Evolutionary conservation across 169 alveolate genomes (phyloP).

Genomic region (Eimeria sp.): DNA sequence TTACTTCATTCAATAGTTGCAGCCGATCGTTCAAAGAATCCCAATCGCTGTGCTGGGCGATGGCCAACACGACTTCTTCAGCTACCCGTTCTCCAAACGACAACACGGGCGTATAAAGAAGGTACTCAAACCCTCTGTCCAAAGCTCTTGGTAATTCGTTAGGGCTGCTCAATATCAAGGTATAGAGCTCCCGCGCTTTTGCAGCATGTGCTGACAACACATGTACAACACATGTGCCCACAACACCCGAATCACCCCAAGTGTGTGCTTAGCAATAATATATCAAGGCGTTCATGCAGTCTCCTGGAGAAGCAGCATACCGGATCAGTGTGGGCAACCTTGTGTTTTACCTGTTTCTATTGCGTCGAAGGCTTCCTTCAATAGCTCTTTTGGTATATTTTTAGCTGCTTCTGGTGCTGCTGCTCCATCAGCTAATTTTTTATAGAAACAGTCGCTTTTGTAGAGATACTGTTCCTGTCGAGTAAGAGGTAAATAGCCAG

Average conservation of each 20-base stretch:
- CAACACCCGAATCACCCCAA: not conserved
- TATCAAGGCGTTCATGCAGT: not conserved
- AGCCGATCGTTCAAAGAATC: slow-evolving; percentile 4
- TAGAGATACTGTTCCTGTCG: not conserved
- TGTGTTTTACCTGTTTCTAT: slow-evolving; percentile 23
- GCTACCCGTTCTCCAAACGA: slow-evolving; percentile 15
- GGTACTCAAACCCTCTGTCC: slow-evolving; percentile 25
- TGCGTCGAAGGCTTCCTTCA: slow-evolving; percentile 15
- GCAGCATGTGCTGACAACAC: not conserved
- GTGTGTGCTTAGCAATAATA: not conserved
- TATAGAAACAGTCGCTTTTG: slow-evolving; percentile 21
- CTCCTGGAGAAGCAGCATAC: not conserved
- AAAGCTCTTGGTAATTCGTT: not conserved
- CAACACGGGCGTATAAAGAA: slow-evolving; percentile 21
- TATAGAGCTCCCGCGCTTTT: slow-evolving; percentile 26
- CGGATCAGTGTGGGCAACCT: too few species aligned
- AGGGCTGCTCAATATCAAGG: not conserved
- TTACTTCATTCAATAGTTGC: not conserved
- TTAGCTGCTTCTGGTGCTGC: slow-evolving; percentile 56
- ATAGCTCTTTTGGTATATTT: not conserved
- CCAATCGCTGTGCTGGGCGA: slow-evolving; percentile 44
- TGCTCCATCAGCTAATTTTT: not conserved
- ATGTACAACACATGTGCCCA: not conserved
- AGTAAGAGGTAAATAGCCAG: not conserved
- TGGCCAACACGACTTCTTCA: slow-evolving; percentile 8